Evolutionary conservation across 441 rosid genomes (phyloP), one percentile per base, ranked within the genome.

Genomic region (Adansonia madagascariensis): DNA sequence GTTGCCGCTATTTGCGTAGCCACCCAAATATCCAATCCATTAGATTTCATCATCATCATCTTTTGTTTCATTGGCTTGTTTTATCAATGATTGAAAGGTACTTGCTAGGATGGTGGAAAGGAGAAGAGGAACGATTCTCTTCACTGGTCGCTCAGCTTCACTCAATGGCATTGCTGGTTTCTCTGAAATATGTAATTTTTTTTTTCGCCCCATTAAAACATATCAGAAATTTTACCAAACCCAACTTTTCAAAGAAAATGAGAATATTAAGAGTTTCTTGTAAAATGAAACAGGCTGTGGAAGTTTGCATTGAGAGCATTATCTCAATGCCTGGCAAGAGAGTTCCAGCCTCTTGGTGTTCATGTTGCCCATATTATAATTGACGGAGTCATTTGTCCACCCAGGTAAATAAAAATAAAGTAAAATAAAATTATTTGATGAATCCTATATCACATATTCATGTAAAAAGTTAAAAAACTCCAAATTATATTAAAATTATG

Each of bases 131-230:
- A 93, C 98, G 6, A 87, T 94, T 81, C 88, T 94, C 22, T 94
- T 94, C 80, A 91, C 98, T 0, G 98, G 98, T 44, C 93, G 98
- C 82, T 87, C 98, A 73, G 98, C 91, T 67, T 93, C 98, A 22
- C 80, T 94, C 77, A 91, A 82, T 61, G 98, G 93, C 82, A 57
- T 89, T 76, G 89, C 98, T 61, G 98, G 98, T 66, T 91, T 91
- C 85, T 82, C 98, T 78, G 94, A 93, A 78, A 77, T 93, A 73
- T 90, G 98, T 94, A 93, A 15, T 17, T 18, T 55, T 39, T 15
- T 27, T 27, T 27, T 27, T 27, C 35, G 35, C 17, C 20, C 53
- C 46, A 41, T 46, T 65, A n/a, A 39, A 64, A 64, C 47, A 44
- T 67, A 8, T 67, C n/a, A 44, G 39, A 22, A 49, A 69, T 20